These are phyloP conservation scores for Spencermartinsiella europaea DNA, from an alignment of 805 yeast genomes.

Conservation along the genomic window DNA sequence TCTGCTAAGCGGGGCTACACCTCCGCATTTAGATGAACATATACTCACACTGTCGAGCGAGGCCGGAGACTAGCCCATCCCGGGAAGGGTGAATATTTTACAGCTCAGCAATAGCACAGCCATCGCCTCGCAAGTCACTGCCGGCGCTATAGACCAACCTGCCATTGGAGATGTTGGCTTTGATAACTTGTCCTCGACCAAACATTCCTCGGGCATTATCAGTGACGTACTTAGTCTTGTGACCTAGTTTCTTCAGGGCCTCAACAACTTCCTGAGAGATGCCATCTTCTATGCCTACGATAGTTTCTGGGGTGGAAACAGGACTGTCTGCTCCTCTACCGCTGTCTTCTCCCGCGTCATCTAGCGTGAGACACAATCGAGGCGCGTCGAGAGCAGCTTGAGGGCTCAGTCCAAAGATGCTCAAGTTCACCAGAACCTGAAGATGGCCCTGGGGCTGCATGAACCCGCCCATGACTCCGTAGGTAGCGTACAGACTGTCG, in stretches of 20 bases:
- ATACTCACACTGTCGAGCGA: too few species aligned
- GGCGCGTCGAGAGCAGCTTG: constrained; percentile 76
- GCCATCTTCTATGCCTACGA: constrained; percentile 63
- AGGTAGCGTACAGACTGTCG: constrained; percentile 53
- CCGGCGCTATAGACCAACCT: constrained; percentile 59
- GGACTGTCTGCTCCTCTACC: constrained; percentile 65
- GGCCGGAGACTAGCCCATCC: too few species aligned
- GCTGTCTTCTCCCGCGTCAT: constrained; percentile 44
- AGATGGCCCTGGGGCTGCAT: constrained; percentile 85
- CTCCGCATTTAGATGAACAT: neutral
- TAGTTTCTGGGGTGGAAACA: constrained; percentile 48
- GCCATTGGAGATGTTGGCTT: constrained; percentile 35
- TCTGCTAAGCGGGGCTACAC: too few species aligned
- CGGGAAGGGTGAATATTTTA: too few species aligned
- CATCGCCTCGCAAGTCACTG: constrained; percentile 81
- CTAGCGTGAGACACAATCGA: constrained; percentile 58
- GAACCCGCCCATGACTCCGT: constrained; percentile 83
- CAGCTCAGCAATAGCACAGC: constrained; percentile 58
- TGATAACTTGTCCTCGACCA: constrained; percentile 65
- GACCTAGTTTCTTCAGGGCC: constrained; percentile 51
- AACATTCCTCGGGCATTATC: constrained; percentile 33
- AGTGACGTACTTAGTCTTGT: constrained; percentile 41
- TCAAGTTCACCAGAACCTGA: constrained; percentile 65
- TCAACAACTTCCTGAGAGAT: constrained; percentile 43
- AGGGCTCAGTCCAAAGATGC: constrained; percentile 57